Conservation (phyloP, 495 filamentous ascomycete species). For the Rostrohypoxylon terebratum region DNA sequence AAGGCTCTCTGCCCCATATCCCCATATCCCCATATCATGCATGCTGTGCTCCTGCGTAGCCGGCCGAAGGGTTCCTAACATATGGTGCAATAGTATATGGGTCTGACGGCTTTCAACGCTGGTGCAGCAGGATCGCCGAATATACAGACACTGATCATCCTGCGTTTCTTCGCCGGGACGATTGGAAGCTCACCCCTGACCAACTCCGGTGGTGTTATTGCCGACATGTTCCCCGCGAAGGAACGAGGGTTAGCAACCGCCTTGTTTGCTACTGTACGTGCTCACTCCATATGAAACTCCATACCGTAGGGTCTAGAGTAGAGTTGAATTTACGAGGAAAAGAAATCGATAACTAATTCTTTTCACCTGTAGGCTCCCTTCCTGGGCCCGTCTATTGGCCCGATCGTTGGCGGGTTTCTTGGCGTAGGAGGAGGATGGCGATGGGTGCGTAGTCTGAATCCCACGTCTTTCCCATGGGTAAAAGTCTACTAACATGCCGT, state of each 20-base stretch:
- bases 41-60: not conserved
- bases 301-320: not conserved
- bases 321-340: not conserved
- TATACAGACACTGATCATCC: conserved; percentile 72
- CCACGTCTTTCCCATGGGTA: not conserved
- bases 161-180: conserved; percentile 83
- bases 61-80: not conserved
- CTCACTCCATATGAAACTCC: not conserved
- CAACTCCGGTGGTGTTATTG: conserved; percentile 79
- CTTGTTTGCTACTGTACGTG: conserved; percentile 66
- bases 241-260: conserved; percentile 73
- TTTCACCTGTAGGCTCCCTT: conserved; percentile 65
- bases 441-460: conserved; percentile 59
- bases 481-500: not conserved
- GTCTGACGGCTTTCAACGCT: conserved; percentile 76
- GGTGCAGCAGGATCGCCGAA: conserved; percentile 72
- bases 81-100: conserved; percentile 41
- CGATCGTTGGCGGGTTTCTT: conserved; percentile 70
- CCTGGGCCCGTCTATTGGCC: conserved; percentile 72
- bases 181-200: conserved; percentile 80
- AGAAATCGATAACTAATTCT: not conserved
- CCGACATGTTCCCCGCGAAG: conserved; percentile 75
- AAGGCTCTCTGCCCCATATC: not conserved
- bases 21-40: no score
- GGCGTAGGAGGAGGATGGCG: conserved; percentile 70